Percentiles rank a stretch among this genome's conserved stretches.
Conservation (phyloP, 75 land plant genomes). For the Pinus taeda region DNA sequence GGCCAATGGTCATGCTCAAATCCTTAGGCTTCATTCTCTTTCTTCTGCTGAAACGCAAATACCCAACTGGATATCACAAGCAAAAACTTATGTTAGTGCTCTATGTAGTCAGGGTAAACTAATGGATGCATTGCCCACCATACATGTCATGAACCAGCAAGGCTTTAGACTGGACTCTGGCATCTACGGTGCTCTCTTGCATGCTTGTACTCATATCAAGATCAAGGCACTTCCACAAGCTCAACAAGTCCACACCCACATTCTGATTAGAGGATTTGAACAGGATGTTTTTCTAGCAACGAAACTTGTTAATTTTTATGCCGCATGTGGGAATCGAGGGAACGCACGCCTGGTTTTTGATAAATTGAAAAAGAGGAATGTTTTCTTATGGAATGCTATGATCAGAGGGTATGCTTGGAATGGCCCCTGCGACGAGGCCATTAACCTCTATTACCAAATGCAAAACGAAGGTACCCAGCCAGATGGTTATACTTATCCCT, state of each 20-base stretch:
- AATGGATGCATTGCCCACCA: constrained; percentile 1
- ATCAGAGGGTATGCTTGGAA: constrained; percentile 32
- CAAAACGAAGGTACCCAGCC: constrained; percentile 13
- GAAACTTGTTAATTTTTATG: not conserved
- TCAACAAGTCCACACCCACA: constrained; percentile 4
- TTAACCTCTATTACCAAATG: constrained; percentile 23
- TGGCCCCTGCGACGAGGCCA: constrained; percentile 20
- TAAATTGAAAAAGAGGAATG: constrained; percentile 10
- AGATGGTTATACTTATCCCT: constrained; percentile 29
- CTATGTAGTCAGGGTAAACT: constrained; percentile 3
- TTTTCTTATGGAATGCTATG: constrained; percentile 33
- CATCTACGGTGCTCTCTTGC: constrained; percentile 1
- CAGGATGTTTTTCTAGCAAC: not conserved
- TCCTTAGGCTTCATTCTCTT: too few relatives aligned
- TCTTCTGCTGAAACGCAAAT: too few relatives aligned
- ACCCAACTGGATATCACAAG: constrained; percentile 1
- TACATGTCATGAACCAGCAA: not conserved
- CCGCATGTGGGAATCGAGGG: not conserved
- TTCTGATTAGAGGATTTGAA: not conserved
- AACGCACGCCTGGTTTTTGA: constrained; percentile 5
- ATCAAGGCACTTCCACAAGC: not conserved
- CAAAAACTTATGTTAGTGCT: not conserved
- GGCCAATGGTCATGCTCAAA: too few relatives aligned
- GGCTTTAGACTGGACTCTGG: not conserved
- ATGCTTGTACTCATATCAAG: not conserved